Percentiles rank a stretch among this genome's conserved stretches.
Evolutionary conservation across 2,329 filamentous ascomycete genomes (phyloP).

Genomic region (Talaromyces sp.): DNA sequence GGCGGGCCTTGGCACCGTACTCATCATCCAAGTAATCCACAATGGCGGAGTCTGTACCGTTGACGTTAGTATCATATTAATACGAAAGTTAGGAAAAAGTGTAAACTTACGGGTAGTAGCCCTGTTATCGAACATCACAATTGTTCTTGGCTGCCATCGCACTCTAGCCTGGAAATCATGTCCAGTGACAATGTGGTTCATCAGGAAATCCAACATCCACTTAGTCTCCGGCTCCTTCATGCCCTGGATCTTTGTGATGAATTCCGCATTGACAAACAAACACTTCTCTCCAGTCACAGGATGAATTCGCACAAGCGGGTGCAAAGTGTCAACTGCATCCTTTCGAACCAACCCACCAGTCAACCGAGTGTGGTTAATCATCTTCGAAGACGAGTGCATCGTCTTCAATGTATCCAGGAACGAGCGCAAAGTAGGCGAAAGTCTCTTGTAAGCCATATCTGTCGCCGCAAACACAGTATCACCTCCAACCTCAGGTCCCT

Average conservation of each 20-base stretch:
- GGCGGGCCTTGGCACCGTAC: slow-evolving; percentile 49
- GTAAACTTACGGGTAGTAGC: slow-evolving; percentile 48
- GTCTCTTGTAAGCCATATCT: slow-evolving; percentile 49
- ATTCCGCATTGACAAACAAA: slow-evolving; percentile 53
- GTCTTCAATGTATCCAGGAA: slow-evolving; percentile 39
- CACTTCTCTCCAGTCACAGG: slow-evolving; percentile 54
- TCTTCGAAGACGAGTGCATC: slow-evolving; percentile 47
- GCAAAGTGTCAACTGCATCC: slow-evolving; percentile 48
- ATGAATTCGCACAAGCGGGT: slow-evolving; percentile 52
- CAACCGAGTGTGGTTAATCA: slow-evolving; percentile 47
- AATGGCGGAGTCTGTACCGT: slow-evolving; percentile 49
- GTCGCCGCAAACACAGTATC: slow-evolving; percentile 53
- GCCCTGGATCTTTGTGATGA: slow-evolving; percentile 52
- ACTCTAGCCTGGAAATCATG: slow-evolving; percentile 54
- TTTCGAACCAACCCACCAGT: slow-evolving; percentile 49
- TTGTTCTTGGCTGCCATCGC: slow-evolving; percentile 52
- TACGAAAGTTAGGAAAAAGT: background rate
- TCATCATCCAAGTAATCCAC: slow-evolving; percentile 54
- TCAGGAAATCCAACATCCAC: slow-evolving; percentile 51
- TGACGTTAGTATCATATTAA: slow-evolving; percentile 14
- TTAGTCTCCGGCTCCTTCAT: slow-evolving; percentile 52
- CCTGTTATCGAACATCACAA: slow-evolving; percentile 56
- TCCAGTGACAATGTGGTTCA: slow-evolving; percentile 50
- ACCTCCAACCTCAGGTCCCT: slow-evolving; percentile 54
- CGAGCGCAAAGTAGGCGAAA: slow-evolving; percentile 55